phyloP scores from a whole-genome alignment of 1,284 basidiomycete species.

The Ceratobasidium sp. region DNA sequence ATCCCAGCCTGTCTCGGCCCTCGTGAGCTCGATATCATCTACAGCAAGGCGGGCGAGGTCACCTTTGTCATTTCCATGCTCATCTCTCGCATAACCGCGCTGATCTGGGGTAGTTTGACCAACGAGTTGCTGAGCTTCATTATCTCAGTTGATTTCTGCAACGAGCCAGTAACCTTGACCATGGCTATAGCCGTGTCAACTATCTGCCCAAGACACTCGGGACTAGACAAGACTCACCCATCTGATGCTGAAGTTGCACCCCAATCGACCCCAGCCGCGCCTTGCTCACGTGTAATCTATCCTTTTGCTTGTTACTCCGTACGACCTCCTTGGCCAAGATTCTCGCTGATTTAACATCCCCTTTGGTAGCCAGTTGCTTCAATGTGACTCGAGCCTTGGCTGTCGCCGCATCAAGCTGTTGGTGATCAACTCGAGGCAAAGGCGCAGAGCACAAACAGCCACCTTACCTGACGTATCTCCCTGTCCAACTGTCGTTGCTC shows the following conservation, averaged over 20 bases:
- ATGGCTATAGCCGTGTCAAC: constrained; percentile 72
- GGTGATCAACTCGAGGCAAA: constrained; percentile 30
- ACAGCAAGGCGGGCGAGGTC: constrained; percentile 45
- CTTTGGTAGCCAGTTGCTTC: constrained; percentile 91
- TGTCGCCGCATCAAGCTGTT: constrained; percentile 84
- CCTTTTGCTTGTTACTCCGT: constrained; percentile 93
- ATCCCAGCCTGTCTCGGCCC: constrained; percentile 78
- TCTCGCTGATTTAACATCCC: constrained; percentile 92
- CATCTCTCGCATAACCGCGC: constrained; percentile 95
- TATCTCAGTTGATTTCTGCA: constrained; percentile 98
- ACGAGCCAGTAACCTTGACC: constrained; percentile 95
- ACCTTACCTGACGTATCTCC: constrained; percentile 89
- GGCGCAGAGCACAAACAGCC: constrained; percentile 49
- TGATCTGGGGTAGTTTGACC: constrained; percentile 92
- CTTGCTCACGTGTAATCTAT: constrained; percentile 91
- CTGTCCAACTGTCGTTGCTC: constrained; percentile 87
- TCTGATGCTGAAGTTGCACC: constrained; percentile 91
- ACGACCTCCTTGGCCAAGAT: constrained; percentile 96
- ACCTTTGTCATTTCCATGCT: constrained; percentile 99
- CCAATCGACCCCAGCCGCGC: constrained; percentile 93
- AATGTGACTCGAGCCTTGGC: constrained; percentile 85
- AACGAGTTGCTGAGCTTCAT: constrained; percentile 98
- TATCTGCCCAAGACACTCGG: constrained; percentile 1
- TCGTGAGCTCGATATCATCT: constrained; percentile 19
- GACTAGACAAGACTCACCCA: constrained; percentile 70